Conservation (phyloP, 1,139 yeast genomes). For the Hanseniaspora sp. region DNA sequence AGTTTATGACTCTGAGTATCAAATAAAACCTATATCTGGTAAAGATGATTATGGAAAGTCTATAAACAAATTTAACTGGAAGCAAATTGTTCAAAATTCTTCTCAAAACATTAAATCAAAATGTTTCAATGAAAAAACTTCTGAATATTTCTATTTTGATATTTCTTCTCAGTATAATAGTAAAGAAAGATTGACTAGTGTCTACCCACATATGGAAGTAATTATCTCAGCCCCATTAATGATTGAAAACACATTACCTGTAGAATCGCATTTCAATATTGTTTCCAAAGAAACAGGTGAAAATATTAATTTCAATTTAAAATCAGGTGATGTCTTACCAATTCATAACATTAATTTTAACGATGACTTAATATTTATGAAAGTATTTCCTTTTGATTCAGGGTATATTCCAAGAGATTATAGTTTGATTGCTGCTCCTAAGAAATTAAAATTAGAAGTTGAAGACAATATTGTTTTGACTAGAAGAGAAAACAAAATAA, state of each 20-base stretch:
- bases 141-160: slow-evolving; percentile 54
- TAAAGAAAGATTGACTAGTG: slow-evolving; percentile 55
- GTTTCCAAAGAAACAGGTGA: slow-evolving; percentile 65
- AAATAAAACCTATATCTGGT: slow-evolving; percentile 50
- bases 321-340: slow-evolving; percentile 54
- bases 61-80: slow-evolving; percentile 52
- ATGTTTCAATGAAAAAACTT: slow-evolving; percentile 38
- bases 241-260: slow-evolving; percentile 75
- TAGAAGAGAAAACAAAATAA: slow-evolving; percentile 33
- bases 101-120: slow-evolving; percentile 36
- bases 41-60: slow-evolving; percentile 56
- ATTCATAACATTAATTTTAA: slow-evolving; percentile 68
- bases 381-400: slow-evolving; percentile 56
- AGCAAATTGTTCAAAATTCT: slow-evolving; percentile 42
- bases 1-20: slow-evolving; percentile 49
- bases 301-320: slow-evolving; percentile 56
- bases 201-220: slow-evolving; percentile 77
- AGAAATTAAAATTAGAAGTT: slow-evolving; percentile 42
- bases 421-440: slow-evolving; percentile 61
- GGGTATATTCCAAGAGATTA: slow-evolving; percentile 66
- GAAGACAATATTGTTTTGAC: slow-evolving; percentile 32
- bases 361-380: slow-evolving; percentile 55
- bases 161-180: slow-evolving; percentile 56
- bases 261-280: slow-evolving; percentile 61
- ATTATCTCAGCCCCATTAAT: slow-evolving; percentile 78